Evolutionary conservation across 2,329 filamentous ascomycete genomes (phyloP).

Genomic region (Xylariaceae sp.): DNA sequence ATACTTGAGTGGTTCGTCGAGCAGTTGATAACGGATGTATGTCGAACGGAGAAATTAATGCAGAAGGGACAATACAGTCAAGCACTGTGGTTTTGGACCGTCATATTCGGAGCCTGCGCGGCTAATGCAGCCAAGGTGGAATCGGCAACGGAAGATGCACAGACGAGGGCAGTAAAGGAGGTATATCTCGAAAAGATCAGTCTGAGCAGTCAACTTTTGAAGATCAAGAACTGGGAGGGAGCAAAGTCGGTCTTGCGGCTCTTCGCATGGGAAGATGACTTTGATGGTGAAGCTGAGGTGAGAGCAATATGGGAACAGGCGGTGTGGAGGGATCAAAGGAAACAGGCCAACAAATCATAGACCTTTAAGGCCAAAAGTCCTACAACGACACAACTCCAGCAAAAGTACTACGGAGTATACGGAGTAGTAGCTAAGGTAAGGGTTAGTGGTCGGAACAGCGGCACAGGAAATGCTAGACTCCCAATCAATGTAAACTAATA

Average conservation of each 20-base stretch:
- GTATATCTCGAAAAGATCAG: constrained; percentile 40
- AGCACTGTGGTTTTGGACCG: constrained; percentile 44
- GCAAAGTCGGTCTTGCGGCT: constrained; percentile 36
- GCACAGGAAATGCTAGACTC: too few relatives aligned
- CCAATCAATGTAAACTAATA: too few relatives aligned
- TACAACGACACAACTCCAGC: too few relatives aligned
- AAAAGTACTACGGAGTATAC: too few relatives aligned
- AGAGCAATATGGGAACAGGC: constrained; percentile 40
- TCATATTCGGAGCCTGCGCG: constrained; percentile 42
- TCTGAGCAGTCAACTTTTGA: constrained; percentile 36
- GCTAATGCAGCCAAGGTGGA: constrained; percentile 36
- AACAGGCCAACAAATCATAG: constrained; percentile 15
- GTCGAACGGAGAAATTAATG: constrained; percentile 38
- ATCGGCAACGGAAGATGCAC: constrained; percentile 34
- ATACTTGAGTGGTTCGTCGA: constrained; percentile 44
- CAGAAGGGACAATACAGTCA: constrained; percentile 39
- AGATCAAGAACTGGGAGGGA: constrained; percentile 37
- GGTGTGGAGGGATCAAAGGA: constrained; percentile 26
- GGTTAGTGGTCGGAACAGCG: too few relatives aligned
- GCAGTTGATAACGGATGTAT: constrained; percentile 42
- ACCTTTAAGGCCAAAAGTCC: constrained; percentile 10
- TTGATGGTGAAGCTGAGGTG: constrained; percentile 38
- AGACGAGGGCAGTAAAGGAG: constrained; percentile 36
- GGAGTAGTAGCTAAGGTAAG: too few relatives aligned
- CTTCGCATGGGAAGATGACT: constrained; percentile 39